phyloP scores from a whole-genome alignment of 345 rosid species.

The Iberis pinnata region DNA sequence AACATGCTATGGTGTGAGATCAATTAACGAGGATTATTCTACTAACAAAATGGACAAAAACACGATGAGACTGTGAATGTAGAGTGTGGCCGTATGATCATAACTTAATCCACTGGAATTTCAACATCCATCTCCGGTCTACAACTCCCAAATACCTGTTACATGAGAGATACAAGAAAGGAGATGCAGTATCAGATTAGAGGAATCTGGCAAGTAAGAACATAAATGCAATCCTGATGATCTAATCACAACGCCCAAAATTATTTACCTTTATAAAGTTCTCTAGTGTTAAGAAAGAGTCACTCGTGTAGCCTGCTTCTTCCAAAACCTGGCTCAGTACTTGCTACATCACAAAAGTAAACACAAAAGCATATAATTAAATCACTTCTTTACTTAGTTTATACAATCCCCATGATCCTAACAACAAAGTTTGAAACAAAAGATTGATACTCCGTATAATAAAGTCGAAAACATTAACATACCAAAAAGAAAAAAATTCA shows the following conservation, averaged over 20 bases:
- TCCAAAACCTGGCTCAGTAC: conserved; percentile 63
- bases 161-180: neutral
- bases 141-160: conserved; percentile 59
- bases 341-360: conserved; percentile 42
- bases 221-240: neutral
- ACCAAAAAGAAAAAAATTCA: neutral
- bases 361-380: conserved; percentile 5
- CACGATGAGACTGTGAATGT: conserved; percentile 7
- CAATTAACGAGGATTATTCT: conserved; percentile 7
- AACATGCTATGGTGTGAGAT: neutral
- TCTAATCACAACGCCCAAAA: no score
- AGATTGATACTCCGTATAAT: neutral
- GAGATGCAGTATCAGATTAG: conserved; percentile 3
- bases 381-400: neutral
- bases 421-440: conserved; percentile 2
- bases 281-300: conserved; percentile 43
- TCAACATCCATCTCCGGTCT: conserved; percentile 71
- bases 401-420: conserved; percentile 1
- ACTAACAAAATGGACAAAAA: conserved; percentile 11
- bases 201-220: no score
- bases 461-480: neutral
- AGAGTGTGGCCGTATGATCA: neutral
- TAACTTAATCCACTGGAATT: conserved; percentile 57
- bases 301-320: conserved; percentile 66
- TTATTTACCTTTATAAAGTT: conserved; percentile 63